phyloP scores from a whole-genome alignment of 176 grass and related monocot species.

The Saccharum officinarum region DNA sequence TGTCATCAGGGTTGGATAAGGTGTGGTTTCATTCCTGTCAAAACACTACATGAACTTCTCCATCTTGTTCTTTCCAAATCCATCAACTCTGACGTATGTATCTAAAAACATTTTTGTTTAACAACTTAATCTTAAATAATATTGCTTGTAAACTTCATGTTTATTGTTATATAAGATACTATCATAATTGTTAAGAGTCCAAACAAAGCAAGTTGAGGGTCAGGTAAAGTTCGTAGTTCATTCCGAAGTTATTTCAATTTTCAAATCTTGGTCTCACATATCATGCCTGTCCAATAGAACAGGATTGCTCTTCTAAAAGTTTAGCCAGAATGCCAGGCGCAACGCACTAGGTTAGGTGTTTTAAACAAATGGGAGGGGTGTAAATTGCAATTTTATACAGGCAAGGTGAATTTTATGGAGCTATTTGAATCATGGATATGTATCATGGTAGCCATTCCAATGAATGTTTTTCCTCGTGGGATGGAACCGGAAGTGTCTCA shows the following conservation, averaged over 20 bases:
- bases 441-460: background rate
- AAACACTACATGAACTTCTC: background rate
- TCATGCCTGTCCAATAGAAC: background rate
- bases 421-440: background rate
- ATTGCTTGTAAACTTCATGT: background rate
- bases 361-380: background rate
- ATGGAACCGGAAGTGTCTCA: background rate
- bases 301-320: background rate
- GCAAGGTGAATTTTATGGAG: background rate
- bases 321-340: background rate
- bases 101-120: background rate
- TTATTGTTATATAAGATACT: background rate
- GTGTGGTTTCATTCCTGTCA: background rate
- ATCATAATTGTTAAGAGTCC: background rate
- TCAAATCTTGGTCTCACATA: background rate
- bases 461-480: background rate
- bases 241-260: background rate
- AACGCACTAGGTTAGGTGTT: background rate
- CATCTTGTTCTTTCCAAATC: background rate
- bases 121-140: background rate
- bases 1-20: background rate
- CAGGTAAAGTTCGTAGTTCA: background rate
- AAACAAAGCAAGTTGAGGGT: background rate
- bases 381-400: background rate
- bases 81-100: background rate